A percentile compares a stretch with the other conserved stretches of the same genome.
Evolutionary conservation across 2,329 filamentous ascomycete species (phyloP).

Genomic region (Ustulina deusta): DNA sequence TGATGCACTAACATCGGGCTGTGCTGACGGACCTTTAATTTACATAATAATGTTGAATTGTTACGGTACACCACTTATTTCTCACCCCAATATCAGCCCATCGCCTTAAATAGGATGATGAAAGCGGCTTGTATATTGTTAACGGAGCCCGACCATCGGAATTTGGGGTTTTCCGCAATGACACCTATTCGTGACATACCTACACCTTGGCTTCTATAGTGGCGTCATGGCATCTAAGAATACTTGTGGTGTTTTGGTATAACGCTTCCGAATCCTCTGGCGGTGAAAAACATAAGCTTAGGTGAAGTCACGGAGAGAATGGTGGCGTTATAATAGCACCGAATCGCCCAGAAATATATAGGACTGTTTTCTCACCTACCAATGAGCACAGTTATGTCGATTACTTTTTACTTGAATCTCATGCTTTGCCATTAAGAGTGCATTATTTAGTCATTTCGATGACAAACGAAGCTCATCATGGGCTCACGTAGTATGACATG

Average conservation of each 20-base stretch:
- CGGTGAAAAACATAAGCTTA: constrained; percentile 19
- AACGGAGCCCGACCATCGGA: not conserved
- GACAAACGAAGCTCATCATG: constrained; percentile 25
- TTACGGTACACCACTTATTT: not conserved
- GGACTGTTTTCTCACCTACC: constrained; percentile 19
- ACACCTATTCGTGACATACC: not conserved
- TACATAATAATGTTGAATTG: constrained; percentile 8
- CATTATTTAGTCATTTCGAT: not conserved
- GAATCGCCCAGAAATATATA: not conserved
- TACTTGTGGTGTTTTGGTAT: not conserved
- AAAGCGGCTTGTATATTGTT: not conserved
- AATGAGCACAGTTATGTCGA: not conserved
- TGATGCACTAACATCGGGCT: not conserved
- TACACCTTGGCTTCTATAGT: too few species aligned
- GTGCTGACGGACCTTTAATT: constrained; percentile 5
- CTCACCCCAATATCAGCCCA: not conserved
- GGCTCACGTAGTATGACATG: constrained; percentile 28
- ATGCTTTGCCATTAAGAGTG: not conserved
- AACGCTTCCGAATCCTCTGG: not conserved
- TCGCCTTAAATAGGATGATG: not conserved
- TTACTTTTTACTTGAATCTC: not conserved
- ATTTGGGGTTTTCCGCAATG: not conserved
- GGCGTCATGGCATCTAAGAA: too few species aligned
- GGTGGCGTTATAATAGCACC: not conserved
- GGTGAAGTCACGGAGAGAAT: not conserved